Conservation (phyloP, 2,329 filamentous ascomycete genomes). For the Sphaerulina populicola region DNA sequence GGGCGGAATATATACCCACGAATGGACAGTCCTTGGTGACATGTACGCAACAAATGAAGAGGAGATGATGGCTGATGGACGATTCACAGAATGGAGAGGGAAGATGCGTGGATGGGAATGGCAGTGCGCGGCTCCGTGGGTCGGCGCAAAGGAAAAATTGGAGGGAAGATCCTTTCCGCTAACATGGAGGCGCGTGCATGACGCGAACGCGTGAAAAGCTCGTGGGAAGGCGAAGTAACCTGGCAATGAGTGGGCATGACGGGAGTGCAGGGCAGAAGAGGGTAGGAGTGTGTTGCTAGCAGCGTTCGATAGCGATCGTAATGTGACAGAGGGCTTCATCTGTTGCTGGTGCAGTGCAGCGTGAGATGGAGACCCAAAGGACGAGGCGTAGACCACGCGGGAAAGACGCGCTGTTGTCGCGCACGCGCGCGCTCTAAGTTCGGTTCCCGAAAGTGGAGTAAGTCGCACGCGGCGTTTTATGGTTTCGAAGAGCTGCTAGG, state of each 20-base stretch:
- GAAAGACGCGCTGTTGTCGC: not conserved
- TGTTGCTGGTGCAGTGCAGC: not conserved
- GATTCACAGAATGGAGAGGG: not conserved
- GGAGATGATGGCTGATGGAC: not conserved
- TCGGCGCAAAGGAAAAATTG: not conserved
- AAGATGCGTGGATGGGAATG: not conserved
- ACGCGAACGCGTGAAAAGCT: slow-evolving; percentile 8
- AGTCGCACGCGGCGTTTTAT: too few relatives aligned
- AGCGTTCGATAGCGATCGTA: slow-evolving; percentile 5
- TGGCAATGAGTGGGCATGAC: not conserved
- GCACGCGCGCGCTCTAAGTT: not conserved
- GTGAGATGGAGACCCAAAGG: slow-evolving; percentile 1
- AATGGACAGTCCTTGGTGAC: slow-evolving; percentile 1
- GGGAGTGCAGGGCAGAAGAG: not conserved
- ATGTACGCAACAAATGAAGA: not conserved
- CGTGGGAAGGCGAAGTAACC: not conserved
- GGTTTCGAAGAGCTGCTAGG: too few relatives aligned
- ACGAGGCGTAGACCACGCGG: not conserved
- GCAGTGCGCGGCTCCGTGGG: not conserved
- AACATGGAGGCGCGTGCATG: slow-evolving; percentile 1
- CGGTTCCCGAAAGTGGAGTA: not conserved
- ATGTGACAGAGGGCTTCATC: not conserved
- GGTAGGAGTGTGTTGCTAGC: slow-evolving; percentile 1
- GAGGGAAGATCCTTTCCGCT: slow-evolving; percentile 1
- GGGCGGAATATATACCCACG: slow-evolving; percentile 5